These are phyloP conservation scores for Hanseniaspora clermontiae DNA, from an alignment of 805 yeast genomes.

Conservation along the genomic window DNA sequence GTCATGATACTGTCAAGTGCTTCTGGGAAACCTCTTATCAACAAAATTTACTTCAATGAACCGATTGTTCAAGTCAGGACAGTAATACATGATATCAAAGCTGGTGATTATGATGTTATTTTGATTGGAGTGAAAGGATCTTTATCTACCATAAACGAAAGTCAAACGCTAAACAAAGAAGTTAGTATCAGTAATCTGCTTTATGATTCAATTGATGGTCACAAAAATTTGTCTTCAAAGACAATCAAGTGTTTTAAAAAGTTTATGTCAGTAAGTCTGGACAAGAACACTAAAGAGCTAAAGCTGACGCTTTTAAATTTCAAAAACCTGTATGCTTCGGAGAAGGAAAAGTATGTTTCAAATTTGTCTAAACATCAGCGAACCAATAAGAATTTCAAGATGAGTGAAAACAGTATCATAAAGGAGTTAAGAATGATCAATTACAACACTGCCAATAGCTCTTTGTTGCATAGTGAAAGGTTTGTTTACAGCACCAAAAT, in stretches of 20 bases:
- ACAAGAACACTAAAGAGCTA: neutral
- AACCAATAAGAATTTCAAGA: neutral
- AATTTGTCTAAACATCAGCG: neutral
- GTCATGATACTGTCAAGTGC: slow-evolving; percentile 26
- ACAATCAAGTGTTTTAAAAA: slow-evolving; percentile 23
- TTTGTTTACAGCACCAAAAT: neutral
- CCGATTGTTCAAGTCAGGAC: slow-evolving; percentile 36
- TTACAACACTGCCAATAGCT: neutral
- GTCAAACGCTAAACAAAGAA: slow-evolving; percentile 19
- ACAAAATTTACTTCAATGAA: slow-evolving; percentile 35
- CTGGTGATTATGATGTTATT: slow-evolving; percentile 29
- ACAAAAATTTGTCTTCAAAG: slow-evolving; percentile 19
- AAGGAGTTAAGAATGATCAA: neutral
- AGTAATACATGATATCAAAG: slow-evolving; percentile 18
- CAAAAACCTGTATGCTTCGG: neutral
- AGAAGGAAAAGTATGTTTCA: neutral
- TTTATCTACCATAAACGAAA: slow-evolving; percentile 26
- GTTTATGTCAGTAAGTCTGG: slow-evolving; percentile 16
- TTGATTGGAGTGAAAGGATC: slow-evolving; percentile 49
- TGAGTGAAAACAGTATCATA: neutral
- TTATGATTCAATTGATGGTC: slow-evolving; percentile 13
- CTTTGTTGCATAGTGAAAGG: neutral
- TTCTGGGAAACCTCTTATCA: slow-evolving; percentile 28
- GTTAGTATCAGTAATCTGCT: slow-evolving; percentile 24
- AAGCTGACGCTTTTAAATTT: neutral